Evolutionary conservation across 495 filamentous ascomycete genomes (phyloP).

Genomic region (Penicillium subrubescens): DNA sequence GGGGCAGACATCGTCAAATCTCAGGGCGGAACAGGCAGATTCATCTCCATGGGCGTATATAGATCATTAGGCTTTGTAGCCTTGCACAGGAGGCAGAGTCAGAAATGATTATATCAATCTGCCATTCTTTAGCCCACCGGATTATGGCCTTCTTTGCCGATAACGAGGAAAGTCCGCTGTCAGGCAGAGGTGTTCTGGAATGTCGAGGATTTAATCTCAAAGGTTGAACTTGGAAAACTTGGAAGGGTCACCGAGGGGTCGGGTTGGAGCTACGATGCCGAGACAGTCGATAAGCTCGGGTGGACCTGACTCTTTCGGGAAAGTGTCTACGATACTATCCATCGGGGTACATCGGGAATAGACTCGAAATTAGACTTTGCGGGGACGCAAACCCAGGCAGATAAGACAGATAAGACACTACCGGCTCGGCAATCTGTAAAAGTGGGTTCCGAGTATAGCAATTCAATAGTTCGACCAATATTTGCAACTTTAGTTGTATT

Average conservation of each 20-base stretch:
- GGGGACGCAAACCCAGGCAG: background rate
- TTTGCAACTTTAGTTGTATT: background rate
- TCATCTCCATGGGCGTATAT: background rate
- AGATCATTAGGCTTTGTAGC: background rate
- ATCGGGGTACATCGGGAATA: background rate
- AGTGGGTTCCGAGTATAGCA: background rate
- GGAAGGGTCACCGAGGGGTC: background rate
- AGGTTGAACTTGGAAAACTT: background rate
- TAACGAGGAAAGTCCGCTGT: background rate
- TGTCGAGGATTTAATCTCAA: background rate
- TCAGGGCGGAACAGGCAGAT: background rate
- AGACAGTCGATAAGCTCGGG: background rate
- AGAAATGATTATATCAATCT: background rate
- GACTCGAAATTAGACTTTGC: background rate
- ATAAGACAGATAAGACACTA: background rate
- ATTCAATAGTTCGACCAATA: background rate
- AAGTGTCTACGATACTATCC: background rate
- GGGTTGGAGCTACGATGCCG: background rate
- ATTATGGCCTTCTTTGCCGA: background rate
- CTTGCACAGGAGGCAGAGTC: background rate
- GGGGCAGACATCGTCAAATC: background rate
- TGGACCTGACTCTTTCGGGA: background rate
- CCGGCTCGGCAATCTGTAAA: background rate
- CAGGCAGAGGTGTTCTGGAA: background rate
- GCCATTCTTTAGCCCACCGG: background rate